These are phyloP conservation scores for Flueggea neowawraea DNA, from an alignment of 441 rosid species.

Conservation along the genomic window DNA sequence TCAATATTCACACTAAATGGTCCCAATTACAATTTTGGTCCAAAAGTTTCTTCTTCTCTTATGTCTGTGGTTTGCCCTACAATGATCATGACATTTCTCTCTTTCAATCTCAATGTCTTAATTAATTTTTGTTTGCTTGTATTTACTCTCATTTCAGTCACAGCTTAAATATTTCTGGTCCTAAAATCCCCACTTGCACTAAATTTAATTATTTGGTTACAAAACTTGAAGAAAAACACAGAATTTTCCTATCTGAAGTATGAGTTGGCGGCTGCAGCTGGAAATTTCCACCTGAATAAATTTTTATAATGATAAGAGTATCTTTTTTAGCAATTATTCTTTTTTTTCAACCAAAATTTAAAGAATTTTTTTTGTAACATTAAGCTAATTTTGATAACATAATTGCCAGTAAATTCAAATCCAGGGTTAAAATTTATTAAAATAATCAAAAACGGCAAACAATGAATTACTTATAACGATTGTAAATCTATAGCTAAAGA, in stretches of 20 bases:
- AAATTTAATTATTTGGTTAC: slow-evolving; percentile 10
- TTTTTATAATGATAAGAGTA: not conserved
- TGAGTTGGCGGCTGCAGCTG: not conserved
- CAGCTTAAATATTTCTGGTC: slow-evolving; percentile 16
- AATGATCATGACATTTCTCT: slow-evolving; percentile 39
- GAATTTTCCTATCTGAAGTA: slow-evolving; percentile 9
- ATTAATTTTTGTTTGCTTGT: slow-evolving; percentile 29
- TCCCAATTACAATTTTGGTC: slow-evolving; percentile 29
- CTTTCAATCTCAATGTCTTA: slow-evolving; percentile 25
- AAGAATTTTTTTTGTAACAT: too few species aligned
- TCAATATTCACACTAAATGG: slow-evolving; percentile 16
- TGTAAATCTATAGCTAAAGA: too few species aligned
- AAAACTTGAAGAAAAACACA: not conserved
- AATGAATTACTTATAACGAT: too few species aligned
- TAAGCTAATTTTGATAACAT: too few species aligned
- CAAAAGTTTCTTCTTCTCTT: slow-evolving; percentile 13
- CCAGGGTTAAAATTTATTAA: too few species aligned
- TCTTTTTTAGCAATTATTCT: too few species aligned
- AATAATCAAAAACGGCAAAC: too few species aligned
- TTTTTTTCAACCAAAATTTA: too few species aligned
- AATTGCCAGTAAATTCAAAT: too few species aligned
- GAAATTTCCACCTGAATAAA: slow-evolving; percentile 10
- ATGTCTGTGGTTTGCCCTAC: slow-evolving; percentile 73
- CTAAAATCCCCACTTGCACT: slow-evolving; percentile 21
- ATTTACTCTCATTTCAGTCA: slow-evolving; percentile 35